These are phyloP conservation scores for Colletotrichum musae DNA, from an alignment of 2,329 filamentous ascomycete genomes.

Conservation along the genomic window DNA sequence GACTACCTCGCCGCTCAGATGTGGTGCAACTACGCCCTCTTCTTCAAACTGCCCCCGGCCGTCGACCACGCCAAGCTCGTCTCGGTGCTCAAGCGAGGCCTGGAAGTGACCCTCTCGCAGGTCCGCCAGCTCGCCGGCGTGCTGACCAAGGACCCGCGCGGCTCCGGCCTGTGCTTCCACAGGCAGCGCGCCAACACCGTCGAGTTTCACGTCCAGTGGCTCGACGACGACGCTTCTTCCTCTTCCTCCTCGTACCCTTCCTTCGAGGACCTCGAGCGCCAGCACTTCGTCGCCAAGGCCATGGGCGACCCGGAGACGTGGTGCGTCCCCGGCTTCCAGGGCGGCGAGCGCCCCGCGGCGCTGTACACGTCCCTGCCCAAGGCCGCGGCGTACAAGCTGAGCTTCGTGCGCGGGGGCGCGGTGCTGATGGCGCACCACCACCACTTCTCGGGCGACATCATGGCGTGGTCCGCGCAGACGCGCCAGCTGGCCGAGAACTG, in stretches of 20 bases:
- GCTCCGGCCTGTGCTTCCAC: conserved; percentile 55
- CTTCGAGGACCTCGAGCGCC: conserved; percentile 53
- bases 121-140: conserved; percentile 54
- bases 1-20: conserved; percentile 51
- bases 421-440: conserved; percentile 59
- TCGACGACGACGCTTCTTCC: conserved; percentile 45
- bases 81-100: conserved; percentile 49
- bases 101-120: conserved; percentile 55
- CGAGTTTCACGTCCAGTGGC: conserved; percentile 52
- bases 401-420: conserved; percentile 57
- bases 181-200: conserved; percentile 50
- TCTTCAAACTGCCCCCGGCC: conserved; percentile 53
- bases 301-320: conserved; percentile 53
- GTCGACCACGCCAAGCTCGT: conserved; percentile 35
- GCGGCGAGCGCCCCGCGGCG: conserved; percentile 56
- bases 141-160: conserved; percentile 53
- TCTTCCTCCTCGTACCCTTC: conserved; percentile 43
- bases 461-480: conserved; percentile 56
- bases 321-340: conserved; percentile 54
- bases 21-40: conserved; percentile 57
- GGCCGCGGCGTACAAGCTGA: conserved; percentile 56
- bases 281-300: conserved; percentile 50
- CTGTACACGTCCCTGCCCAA: conserved; percentile 51
- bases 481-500: conserved; percentile 61
- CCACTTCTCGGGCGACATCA: conserved; percentile 60